Evolutionary conservation across 306 rosid species (phyloP), one percentile per base, ranked within the genome.

Genomic region (Inga leiocalycina): DNA sequence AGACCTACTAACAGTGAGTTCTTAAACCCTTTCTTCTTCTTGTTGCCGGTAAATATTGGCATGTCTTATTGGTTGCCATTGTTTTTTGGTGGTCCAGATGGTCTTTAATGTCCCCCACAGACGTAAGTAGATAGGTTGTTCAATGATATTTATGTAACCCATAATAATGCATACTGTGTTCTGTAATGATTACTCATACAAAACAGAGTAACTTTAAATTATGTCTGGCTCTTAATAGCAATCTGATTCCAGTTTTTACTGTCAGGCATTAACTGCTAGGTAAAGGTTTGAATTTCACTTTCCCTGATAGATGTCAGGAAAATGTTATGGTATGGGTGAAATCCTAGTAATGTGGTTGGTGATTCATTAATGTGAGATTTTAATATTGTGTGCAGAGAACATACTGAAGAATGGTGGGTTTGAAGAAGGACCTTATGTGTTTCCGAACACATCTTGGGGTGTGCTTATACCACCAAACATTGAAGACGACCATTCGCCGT

Each of bases 391-490:
- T 67, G 83, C 89, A 97, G 99, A 81, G 65, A 97, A 94, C 83
- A 56, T 97, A 81, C 49, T 97, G 32, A 92, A 94, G 91, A 97
- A 97, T 70, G 92, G 92, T 5, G 94, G 89, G 0, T 97, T 97
- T 54, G 99, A 97, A 85, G 92, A 89, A 78, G 99, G 99, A 6
- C 99, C 99, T 0, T 97, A 89, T 43, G 8, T 94, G 44, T 89
- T 97, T 37, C 98, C 94, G 0, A 97, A 93, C 89, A 17, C 99
- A 66, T 87, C 99, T 0, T 94, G 92, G 86, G 99, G 98, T 4
- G 99, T 97, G 5, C 86, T 97, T 0, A 89, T 97, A 90, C 99
- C 99, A 20, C 99, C 99, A 0, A 92, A 91, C 90, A 92, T 94
- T 1, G 98, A 97, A 67, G 99, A 97, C 4, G 92, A 91, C 76